A percentile compares a stretch with the other conserved stretches of the same genome.
Evolutionary conservation across 1,284 basidiomycete species (phyloP).

Genomic region (Lentinula novae-zelandiae): DNA sequence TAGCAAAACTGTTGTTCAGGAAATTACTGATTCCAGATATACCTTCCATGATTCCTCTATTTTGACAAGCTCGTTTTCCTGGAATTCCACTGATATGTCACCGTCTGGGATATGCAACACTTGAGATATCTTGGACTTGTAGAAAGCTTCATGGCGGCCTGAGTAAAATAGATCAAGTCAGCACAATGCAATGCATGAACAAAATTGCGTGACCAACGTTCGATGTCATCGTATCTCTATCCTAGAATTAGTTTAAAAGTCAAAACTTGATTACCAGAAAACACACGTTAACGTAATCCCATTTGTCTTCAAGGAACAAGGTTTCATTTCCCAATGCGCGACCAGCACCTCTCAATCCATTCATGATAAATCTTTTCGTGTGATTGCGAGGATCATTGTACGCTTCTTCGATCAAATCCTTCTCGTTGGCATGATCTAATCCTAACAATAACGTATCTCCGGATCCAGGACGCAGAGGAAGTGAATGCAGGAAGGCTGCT

Average conservation of each 20-base stretch:
- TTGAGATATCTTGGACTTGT: conserved; percentile 67
- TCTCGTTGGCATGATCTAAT: conserved; percentile 80
- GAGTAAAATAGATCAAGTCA: conserved; percentile 7
- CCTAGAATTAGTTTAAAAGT: background rate
- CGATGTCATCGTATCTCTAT: conserved; percentile 67
- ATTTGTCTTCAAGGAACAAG: conserved; percentile 64
- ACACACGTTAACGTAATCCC: conserved; percentile 71
- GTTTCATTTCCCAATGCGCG: conserved; percentile 55
- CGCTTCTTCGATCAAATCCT: conserved; percentile 66
- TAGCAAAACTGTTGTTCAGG: background rate
- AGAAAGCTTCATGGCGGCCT: conserved; percentile 90
- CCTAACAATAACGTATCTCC: conserved; percentile 78
- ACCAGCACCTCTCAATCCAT: conserved; percentile 74
- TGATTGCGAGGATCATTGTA: conserved; percentile 83
- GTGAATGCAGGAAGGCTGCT: conserved; percentile 70
- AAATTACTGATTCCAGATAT: background rate
- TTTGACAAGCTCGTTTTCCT: conserved; percentile 74
- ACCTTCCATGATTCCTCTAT: conserved; percentile 92
- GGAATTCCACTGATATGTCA: conserved; percentile 46
- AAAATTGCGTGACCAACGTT: conserved; percentile 48
- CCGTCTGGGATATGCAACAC: conserved; percentile 51
- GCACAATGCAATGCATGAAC: conserved; percentile 10
- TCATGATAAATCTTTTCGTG: conserved; percentile 86
- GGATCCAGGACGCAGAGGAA: conserved; percentile 73
- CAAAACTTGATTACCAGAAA: background rate